Base-by-base conservation (phyloP, 371 early-diverging fungal species). In the Chytridium lagenaria region DNA sequence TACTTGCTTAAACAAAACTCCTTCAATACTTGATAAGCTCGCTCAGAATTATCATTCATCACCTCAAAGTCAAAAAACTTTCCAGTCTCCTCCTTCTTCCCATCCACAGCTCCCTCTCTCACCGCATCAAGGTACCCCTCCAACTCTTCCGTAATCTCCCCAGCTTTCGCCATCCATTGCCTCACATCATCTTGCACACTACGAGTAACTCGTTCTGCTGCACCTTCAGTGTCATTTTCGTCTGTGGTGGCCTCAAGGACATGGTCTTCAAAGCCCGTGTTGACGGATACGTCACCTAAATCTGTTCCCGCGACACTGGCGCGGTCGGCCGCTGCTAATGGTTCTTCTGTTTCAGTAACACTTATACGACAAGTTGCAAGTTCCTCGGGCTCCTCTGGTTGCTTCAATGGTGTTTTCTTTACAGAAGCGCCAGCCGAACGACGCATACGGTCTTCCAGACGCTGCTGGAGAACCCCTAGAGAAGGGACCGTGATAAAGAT, bases 11-110 rank as follows among this genome's bases (percentile, higher is more conserved):
- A 39, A 65, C 81, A 84, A 50, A 72, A 81, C 34, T 73, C 76
- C 59, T 78, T 68, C 44, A 87, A 67, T 72, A 77, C 73, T n/a
- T 34, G 37, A 70, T 82, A 85, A 1, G 83, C 81, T n/a, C 52
- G 50, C 10, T 85, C 85, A 31, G 84, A 67, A 66, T 85, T 79
- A 52, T 82, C 85, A 61, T 87, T 87, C 39, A 82, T 70, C n/a
- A 87, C 76, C 39, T 63, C 74, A 2, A 69, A 44, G 64, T 87
- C 87, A 67, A 82, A 83, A 44, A 82, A 72, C 22, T 38, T 68
- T 22, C 44, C 50, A 12, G 44, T 72, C 34, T 73, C 68, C n/a
- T 74, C 69, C 59, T 74, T 65, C n/a, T 22, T 68, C 38, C 49
- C 64, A n/a, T n/a, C n/a, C n/a, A n/a, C n/a, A 15, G 39, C 73